Percentiles rank a stretch among this genome's conserved stretches.
Conservation (phyloP, 2,329 filamentous ascomycete genomes). For the Cladophialophora yegresii region DNA sequence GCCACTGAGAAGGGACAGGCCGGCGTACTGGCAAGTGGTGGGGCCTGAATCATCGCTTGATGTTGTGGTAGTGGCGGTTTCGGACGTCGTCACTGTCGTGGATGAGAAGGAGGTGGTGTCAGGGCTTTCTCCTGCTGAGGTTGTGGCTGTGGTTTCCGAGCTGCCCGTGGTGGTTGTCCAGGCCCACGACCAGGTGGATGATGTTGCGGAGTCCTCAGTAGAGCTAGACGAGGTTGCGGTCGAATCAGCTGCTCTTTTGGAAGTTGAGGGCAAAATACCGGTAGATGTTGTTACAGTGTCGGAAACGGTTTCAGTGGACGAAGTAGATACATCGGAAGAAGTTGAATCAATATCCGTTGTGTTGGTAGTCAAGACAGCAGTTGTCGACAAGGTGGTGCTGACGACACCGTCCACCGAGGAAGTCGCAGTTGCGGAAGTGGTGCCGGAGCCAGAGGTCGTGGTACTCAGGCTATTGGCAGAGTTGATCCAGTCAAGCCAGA, state of each 20-base stretch:
- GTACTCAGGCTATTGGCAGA: constrained; percentile 4
- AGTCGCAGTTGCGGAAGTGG: background rate
- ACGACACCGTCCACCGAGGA: background rate
- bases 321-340: constrained; percentile 1
- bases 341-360: background rate
- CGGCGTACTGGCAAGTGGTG: constrained; percentile 7
- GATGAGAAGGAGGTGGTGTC: background rate
- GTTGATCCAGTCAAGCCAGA: constrained; percentile 28
- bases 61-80: constrained; percentile 4
- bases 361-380: constrained; percentile 1
- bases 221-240: constrained; percentile 2
- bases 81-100: background rate
- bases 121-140: background rate
- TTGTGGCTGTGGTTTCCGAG: constrained; percentile 3
- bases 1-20: background rate
- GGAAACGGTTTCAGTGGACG: constrained; percentile 1
- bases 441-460: background rate
- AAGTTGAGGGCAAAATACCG: background rate
- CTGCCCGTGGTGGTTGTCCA: constrained; percentile 4
- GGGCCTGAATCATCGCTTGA: background rate
- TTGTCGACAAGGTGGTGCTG: constrained; percentile 9
- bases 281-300: background rate
- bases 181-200: constrained; percentile 1
- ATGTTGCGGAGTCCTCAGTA: constrained; percentile 4
- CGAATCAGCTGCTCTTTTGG: background rate